phyloP scores from a whole-genome alignment of 306 rosid species.

The Cicer bijugum region DNA sequence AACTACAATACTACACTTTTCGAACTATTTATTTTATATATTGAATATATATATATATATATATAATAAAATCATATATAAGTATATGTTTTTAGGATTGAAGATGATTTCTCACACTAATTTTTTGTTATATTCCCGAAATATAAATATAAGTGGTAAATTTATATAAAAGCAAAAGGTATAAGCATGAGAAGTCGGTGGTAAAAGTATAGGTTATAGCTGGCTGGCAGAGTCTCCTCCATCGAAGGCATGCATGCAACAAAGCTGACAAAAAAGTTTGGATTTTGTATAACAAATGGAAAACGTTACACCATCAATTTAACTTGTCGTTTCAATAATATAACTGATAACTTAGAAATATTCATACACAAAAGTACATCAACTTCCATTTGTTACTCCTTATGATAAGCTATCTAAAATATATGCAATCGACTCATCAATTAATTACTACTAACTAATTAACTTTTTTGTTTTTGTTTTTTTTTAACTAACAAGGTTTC shows the following conservation, averaged over 20 bases:
- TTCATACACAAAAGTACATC: neutral
- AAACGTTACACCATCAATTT: neutral
- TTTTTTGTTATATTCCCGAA: no score
- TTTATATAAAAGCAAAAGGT: neutral
- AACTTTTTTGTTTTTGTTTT: neutral
- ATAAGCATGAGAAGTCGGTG: neutral
- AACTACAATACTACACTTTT: no score
- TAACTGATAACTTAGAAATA: neutral
- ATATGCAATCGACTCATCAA: neutral
- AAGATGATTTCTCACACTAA: no score
- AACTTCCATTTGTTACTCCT: neutral
- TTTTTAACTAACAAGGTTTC: slow-evolving; percentile 29
- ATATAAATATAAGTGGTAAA: no score
- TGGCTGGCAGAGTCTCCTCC: neutral
- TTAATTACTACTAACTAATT: neutral
- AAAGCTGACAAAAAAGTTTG: slow-evolving; percentile 10
- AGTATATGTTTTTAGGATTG: no score
- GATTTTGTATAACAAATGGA: neutral
- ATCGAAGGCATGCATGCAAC: slow-evolving; percentile 12
- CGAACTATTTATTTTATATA: no score
- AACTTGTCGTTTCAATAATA: neutral
- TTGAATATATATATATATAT: no score
- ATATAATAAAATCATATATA: no score
- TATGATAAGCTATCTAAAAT: slow-evolving; percentile 28
- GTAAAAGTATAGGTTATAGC: neutral